Base-by-base conservation (phyloP, 1,139 yeast species). In the Geotrichum australiense region DNA sequence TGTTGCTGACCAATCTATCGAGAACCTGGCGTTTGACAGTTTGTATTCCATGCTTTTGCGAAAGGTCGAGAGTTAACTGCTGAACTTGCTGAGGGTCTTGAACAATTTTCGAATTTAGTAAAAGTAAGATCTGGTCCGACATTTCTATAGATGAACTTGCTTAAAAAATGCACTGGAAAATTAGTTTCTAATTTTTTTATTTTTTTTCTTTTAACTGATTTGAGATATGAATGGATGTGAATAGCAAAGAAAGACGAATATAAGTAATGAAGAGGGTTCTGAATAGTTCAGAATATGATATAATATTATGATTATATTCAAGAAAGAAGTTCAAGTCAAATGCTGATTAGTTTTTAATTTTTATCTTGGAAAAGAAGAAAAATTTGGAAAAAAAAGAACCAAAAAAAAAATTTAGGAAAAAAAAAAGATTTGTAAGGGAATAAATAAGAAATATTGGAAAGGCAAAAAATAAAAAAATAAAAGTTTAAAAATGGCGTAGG, bases 1-100 rank as follows among this genome's bases (percentile, higher is more conserved):
- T 73, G 5, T 70, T 72, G 33, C 67, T 71, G 28, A 82, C 75
- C 30, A 85, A 73, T 46, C 93, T 69, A 57, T 83, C 91, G 37
- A 83, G 73, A 41, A 85, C 73, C 52, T 79, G 82, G 57, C 80
- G 87, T 32, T 69, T 68, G 19, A 41, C 41, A 12, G 35, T 25
- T 15, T 25, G 22, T n/a, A 14, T 18, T 5, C 19, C n/a, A 20
- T 37, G 31, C 4, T 21, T 24, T n/a, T 21, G 11, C 4, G 39
- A 23, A 8, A 45, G 43, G 24, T 42, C 22, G 21, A 14, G 24
- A 14, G 41, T 41, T 20, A 45, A 29, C 4, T 38, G 31, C 19
- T 41, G 39, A 29, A 45, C 47, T 18, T 35, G 24, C 5, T 24
- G 16, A n/a, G 45, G 45, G 18, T 41, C 33, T 21, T 34, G 30